Conservation (phyloP, 73 alveolate genomes). For the Paramecium caudatum region DNA sequence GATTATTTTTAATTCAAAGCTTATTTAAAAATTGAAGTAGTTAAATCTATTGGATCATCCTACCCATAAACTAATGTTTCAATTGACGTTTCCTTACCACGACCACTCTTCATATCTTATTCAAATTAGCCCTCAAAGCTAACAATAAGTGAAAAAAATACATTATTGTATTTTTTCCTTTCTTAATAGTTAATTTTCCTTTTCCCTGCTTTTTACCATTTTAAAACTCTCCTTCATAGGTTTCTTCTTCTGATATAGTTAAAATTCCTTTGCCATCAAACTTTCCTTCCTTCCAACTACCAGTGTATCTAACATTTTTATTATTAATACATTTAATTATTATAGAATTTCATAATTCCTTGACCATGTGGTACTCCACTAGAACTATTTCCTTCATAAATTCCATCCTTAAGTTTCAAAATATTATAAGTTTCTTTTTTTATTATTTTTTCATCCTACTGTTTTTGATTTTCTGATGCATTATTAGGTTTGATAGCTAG, state of each 20-base stretch:
- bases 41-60: no score
- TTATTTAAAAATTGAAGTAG: no score
- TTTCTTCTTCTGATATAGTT: neutral
- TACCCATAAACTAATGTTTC: no score
- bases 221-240: neutral
- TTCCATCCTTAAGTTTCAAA: no score
- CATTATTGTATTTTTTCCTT: neutral
- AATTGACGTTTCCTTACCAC: neutral
- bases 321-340: neutral
- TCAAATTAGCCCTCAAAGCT: neutral
- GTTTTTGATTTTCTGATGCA: no score
- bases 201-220: constrained; percentile 23
- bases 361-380: no score
- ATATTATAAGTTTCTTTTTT: no score
- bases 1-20: no score
- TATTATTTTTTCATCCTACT: no score
- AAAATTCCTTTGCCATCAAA: neutral
- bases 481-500: no score
- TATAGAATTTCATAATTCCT: neutral
- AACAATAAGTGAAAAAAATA: neutral
- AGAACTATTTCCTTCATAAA: no score
- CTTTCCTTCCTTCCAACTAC: neutral
- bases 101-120: neutral
- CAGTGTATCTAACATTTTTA: no score
- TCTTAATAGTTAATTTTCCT: neutral